These are phyloP conservation scores for Fusarium buxicola DNA, from an alignment of 2,329 filamentous ascomycete genomes.

Conservation along the genomic window DNA sequence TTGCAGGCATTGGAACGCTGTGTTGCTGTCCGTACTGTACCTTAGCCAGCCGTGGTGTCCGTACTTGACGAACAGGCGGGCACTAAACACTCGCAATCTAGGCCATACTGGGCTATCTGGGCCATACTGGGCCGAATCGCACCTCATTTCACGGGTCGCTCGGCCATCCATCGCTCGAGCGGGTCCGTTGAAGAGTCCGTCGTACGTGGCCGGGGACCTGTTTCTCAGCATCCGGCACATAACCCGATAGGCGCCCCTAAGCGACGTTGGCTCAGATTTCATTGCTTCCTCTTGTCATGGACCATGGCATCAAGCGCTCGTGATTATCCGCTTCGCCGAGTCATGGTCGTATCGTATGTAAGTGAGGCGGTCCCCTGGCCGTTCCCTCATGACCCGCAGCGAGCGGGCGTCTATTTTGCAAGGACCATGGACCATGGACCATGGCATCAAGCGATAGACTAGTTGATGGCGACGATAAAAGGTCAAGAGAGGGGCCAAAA, in stretches of 20 bases:
- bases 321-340: slow-evolving; percentile 28
- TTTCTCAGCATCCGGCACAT: slow-evolving; percentile 3
- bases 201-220: not conserved
- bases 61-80: slow-evolving; percentile 2
- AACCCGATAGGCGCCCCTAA: slow-evolving; percentile 18
- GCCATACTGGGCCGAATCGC: not conserved
- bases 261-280: slow-evolving; percentile 5
- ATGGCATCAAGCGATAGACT: too few relatives aligned
- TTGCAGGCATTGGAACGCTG: not conserved
- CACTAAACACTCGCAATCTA: not conserved
- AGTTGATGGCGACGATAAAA: not conserved
- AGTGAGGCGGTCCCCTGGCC: slow-evolving; percentile 26
- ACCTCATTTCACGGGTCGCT: slow-evolving; percentile 10
- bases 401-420: slow-evolving; percentile 7
- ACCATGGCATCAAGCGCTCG: slow-evolving; percentile 20
- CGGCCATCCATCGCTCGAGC: not conserved
- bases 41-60: too few relatives aligned
- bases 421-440: slow-evolving; percentile 6
- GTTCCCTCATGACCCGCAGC: slow-evolving; percentile 9
- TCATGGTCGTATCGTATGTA: slow-evolving; percentile 33
- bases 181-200: slow-evolving; percentile 1
- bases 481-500: not conserved
- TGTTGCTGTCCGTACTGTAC: not conserved
- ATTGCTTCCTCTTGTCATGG: slow-evolving; percentile 2
- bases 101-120: not conserved